Evolutionary conservation across 2,329 filamentous ascomycete species (phyloP).

Genomic region (Clarireedia homoeocarpa): DNA sequence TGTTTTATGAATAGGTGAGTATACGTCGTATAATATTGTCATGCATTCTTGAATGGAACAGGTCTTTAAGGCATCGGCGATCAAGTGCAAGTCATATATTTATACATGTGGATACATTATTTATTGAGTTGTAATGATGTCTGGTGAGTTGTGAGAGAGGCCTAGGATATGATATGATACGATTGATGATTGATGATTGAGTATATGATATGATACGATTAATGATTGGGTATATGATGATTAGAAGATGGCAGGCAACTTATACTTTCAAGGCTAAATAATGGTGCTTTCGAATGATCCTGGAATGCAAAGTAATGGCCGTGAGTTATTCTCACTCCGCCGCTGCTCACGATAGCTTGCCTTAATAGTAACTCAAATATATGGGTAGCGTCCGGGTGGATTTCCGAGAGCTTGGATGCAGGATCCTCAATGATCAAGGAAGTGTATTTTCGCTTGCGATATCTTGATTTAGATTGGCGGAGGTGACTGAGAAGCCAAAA

Average conservation of each 20-base stretch:
- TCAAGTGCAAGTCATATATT: constrained; percentile 1
- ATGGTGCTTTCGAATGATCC: neutral
- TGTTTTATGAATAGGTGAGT: neutral
- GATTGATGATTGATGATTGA: neutral
- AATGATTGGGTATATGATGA: neutral
- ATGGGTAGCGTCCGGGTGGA: neutral
- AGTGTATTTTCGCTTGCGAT: constrained; percentile 4
- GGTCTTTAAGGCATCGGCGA: constrained; percentile 6
- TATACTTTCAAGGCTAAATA: too few species aligned
- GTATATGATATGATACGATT: too few species aligned
- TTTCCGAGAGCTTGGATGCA: constrained; percentile 10
- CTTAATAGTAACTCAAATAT: neutral
- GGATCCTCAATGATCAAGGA: constrained; percentile 3
- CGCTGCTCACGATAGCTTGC: neutral
- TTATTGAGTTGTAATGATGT: too few species aligned
- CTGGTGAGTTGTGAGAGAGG: too few species aligned
- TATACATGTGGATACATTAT: neutral
- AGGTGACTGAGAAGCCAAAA: neutral
- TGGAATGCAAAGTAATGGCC: neutral
- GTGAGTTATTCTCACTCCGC: neutral
- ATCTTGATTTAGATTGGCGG: constrained; percentile 6
- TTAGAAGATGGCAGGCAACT: too few species aligned
- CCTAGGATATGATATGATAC: too few species aligned
- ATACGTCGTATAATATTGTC: constrained; percentile 2
- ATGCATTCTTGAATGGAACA: constrained; percentile 7